Conservation (phyloP, 257 asterid species). For the Jasminum sambac region DNA sequence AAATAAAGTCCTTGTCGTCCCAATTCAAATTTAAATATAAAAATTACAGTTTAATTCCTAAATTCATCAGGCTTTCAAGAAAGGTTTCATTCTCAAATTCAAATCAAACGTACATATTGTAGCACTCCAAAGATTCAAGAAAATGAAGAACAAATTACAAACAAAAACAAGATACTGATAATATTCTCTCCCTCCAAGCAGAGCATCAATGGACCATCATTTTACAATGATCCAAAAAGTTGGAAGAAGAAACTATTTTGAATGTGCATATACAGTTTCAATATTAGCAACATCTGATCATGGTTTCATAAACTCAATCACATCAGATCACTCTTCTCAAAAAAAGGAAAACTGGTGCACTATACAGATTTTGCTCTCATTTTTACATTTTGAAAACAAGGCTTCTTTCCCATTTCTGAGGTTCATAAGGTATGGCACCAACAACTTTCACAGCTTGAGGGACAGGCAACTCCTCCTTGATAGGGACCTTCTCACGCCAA, state of each 20-base stretch:
- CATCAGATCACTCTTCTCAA: neutral
- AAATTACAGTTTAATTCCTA: no score
- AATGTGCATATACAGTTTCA: neutral
- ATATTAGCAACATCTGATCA: neutral
- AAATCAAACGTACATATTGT: no score
- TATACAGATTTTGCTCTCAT: neutral
- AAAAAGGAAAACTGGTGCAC: neutral
- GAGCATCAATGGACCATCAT: neutral
- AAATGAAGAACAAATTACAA: no score
- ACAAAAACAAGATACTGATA: no score
- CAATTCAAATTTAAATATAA: no score
- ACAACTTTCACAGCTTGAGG: slow-evolving; percentile 53
- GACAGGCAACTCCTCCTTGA: slow-evolving; percentile 32
- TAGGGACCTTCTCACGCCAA: slow-evolving; percentile 52
- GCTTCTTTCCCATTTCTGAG: slow-evolving; percentile 42
- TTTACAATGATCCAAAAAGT: neutral
- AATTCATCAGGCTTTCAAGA: no score
- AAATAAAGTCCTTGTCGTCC: no score
- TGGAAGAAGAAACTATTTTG: no score
- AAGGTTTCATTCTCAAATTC: no score
- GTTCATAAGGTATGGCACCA: slow-evolving; percentile 39
- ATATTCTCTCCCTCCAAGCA: neutral
- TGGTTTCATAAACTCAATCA: neutral
- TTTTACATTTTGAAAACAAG: slow-evolving; percentile 31
- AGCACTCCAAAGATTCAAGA: no score